Base-by-base conservation (phyloP, 331 rosid genomes). In the Malus hybrid region DNA sequence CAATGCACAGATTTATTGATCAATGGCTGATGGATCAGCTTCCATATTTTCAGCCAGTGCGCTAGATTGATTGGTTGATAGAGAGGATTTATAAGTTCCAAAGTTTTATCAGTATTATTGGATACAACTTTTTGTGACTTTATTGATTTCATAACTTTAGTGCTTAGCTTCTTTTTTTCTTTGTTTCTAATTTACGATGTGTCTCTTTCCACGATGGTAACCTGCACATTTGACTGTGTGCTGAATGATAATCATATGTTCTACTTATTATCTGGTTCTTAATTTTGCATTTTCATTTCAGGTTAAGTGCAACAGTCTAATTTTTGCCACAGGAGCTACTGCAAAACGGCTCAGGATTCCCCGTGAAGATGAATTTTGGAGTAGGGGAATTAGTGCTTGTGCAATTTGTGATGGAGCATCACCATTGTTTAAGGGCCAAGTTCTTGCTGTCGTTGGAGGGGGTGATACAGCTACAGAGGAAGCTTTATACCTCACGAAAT, bases 321-420 rank as follows among this genome's bases (percentile, higher is more conserved):
- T 93, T 70, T 82, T 69, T 77, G 98, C 98, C 31, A 93, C 97
- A 10, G 98, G 98, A 79, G 98, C 98, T 18, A 90, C 97, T 50
- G 97, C 98, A 72, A 86, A 80, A 82, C 86, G 94, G 79, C 97
- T 93, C 55, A 72, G 88, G 80, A 80, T 93, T 76, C 98, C 98
- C 59, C 92, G 90, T 65, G 98, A 93, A 86, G 94, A 91, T 65
- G 98, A 93, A 77, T 93, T 93, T 86, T 93, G 98, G 98, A 93
- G 98, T 80, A 86, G 97, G 83, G 98, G 97, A 86, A 87, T 93
- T 71, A 93, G 97, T 85, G 97, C 97, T 59, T 94, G 97, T 83
- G 99, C 99, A 27, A 92, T 92, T 84, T 94, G 97, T 83, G 99
- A 94, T 82, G 99, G 99, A 59, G 97, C 99, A 62, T 94, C 99